Base-by-base conservation (phyloP, 768 basidiomycete genomes). In the Pleurotus ostreatus region DNA sequence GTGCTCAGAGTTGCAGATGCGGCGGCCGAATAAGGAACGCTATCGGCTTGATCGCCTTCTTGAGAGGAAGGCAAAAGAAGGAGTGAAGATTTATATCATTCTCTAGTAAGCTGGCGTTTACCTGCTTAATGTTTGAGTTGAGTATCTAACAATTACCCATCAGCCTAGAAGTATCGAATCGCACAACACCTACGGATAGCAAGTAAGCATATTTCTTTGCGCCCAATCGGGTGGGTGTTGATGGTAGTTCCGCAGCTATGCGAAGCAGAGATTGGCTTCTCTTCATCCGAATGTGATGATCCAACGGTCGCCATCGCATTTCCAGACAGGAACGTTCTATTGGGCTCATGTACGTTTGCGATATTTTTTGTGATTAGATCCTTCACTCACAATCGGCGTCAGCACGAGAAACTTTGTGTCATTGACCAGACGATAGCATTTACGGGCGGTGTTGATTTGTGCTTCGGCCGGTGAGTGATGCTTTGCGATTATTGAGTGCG, bases 361-460 rank as follows among this genome's bases (percentile, higher is more conserved):
- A 11, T 16, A 30, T 16, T 30, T 49, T 26, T 38, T 4, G 1
- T 20, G n/a, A 8, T 15, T 38, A 30, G 23, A 18, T n/a, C 46
- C 9, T 55, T 25, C 25, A 6, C 46, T 25, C 46, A 20, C 23
- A 5, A 41, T 26, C 22, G 13, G 26, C 12, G 12, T 25, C 57
- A 95, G 92, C 97, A 98, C 70, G 97, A 99, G 77, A 99, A 99
- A 67, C 67, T 99, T 60, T 98, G 96, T 65, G 94, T 98, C 12
- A 91, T 99, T 59, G 97, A 99, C 67, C 91, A 97, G 67, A 85
- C 93, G 1, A 97, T 98, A 60, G 95, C 92, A 0, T 99, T 98
- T 73, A 97, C 94, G 92, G 97, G 97, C 15, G 97, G 97, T 2
- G 71, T 99, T 43, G 97, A 99, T 70, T 79, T 96, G 34, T 96